These are phyloP conservation scores for Penicillium concentricum DNA, from an alignment of 2,329 filamentous ascomycete species.

Conservation along the genomic window DNA sequence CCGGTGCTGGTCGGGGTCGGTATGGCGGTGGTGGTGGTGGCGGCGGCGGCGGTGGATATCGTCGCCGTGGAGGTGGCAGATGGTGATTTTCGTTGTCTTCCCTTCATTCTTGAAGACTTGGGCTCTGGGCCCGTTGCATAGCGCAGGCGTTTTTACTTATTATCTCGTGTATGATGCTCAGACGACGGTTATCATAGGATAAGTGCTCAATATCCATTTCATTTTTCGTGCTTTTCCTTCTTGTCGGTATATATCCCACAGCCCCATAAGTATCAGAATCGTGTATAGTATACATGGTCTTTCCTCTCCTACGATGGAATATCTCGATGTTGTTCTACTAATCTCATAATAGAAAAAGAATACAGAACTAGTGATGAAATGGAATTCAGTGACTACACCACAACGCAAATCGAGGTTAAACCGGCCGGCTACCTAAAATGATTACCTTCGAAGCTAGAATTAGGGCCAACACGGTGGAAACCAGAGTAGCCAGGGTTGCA, in stretches of 20 bases:
- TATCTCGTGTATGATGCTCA: constrained; percentile 26
- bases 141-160: constrained; percentile 42
- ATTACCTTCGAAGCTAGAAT: too few species aligned
- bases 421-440: too few species aligned
- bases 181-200: constrained; percentile 23
- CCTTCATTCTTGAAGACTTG: constrained; percentile 5
- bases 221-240: constrained; percentile 7
- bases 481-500: too few species aligned
- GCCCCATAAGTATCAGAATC: not conserved
- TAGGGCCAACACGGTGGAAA: too few species aligned
- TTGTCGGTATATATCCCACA: not conserved
- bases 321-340: too few species aligned
- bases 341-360: not conserved
- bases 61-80: constrained; percentile 42
- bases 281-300: not conserved
- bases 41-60: constrained; percentile 48
- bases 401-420: too few species aligned
- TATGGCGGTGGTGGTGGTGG: constrained; percentile 49
- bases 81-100: constrained; percentile 32
- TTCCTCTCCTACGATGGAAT: not conserved
- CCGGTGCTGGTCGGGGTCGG: constrained; percentile 45
- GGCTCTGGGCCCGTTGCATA: constrained; percentile 36
- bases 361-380: not conserved
- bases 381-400: too few species aligned
- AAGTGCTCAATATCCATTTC: constrained; percentile 21